A percentile compares a stretch with the other conserved stretches of the same genome.
phyloP scores from a whole-genome alignment of 169 alveolate species.

The Babesia bigemina region DNA sequence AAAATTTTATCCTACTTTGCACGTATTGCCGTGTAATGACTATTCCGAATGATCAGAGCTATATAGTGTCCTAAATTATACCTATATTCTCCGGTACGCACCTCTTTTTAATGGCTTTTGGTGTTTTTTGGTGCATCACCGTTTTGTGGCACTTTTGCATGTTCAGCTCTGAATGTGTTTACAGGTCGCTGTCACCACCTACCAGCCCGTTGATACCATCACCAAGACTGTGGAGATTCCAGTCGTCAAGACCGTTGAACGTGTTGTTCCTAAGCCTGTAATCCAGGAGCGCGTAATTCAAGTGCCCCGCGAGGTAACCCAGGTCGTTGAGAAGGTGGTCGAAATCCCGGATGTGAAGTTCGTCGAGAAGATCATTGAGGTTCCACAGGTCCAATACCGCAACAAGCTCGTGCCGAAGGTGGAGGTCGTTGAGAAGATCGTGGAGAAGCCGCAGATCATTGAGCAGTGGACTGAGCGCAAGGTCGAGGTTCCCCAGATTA shows the following conservation, averaged over 20 bases:
- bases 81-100: neutral
- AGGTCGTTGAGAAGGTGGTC: slow-evolving; percentile 84
- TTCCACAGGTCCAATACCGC: slow-evolving; percentile 84
- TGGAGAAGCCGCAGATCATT: slow-evolving; percentile 80
- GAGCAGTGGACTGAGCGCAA: slow-evolving; percentile 85
- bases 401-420: slow-evolving; percentile 83
- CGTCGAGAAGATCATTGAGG: slow-evolving; percentile 85
- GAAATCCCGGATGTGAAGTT: slow-evolving; percentile 87
- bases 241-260: slow-evolving; percentile 78
- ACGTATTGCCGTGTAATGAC: no score
- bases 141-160: neutral
- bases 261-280: slow-evolving; percentile 79
- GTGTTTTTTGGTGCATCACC: neutral
- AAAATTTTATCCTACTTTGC: no score
- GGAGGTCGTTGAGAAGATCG: slow-evolving; percentile 83
- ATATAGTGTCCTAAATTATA: no score
- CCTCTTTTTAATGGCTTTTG: neutral
- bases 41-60: no score
- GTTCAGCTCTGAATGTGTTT: neutral
- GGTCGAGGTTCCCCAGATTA: slow-evolving; percentile 85
- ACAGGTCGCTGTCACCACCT: slow-evolving; percentile 87
- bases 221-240: slow-evolving; percentile 82
- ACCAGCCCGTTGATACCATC: slow-evolving; percentile 86
- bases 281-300: slow-evolving; percentile 84
- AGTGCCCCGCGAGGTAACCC: slow-evolving; percentile 85